Conservation (phyloP, 2,329 filamentous ascomycete genomes). For the Hypocreales sp. region DNA sequence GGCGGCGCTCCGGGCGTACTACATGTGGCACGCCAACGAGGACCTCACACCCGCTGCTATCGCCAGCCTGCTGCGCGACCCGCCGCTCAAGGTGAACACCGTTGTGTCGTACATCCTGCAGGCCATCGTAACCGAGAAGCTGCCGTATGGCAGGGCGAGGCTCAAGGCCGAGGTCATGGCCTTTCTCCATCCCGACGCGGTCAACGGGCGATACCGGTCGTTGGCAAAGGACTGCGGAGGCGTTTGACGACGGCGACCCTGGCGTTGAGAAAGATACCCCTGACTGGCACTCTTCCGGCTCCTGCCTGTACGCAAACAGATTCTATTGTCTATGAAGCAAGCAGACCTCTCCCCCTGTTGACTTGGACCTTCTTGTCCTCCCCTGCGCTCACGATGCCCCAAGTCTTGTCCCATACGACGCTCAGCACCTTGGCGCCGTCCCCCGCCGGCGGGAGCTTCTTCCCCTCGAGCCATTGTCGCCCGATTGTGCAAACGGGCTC, state of each 20-base stretch:
- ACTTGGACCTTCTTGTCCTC: slow-evolving; percentile 94
- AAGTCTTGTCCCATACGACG: slow-evolving; percentile 69
- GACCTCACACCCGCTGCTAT: slow-evolving; percentile 31
- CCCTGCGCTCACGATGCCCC: slow-evolving; percentile 81
- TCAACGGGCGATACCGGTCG: slow-evolving; percentile 9
- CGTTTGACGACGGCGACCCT: too few relatives aligned
- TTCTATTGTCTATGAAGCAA: slow-evolving; percentile 21
- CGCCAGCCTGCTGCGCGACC: slow-evolving; percentile 40
- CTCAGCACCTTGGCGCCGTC: slow-evolving; percentile 84
- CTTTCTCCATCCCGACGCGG: slow-evolving; percentile 11
- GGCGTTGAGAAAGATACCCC: too few relatives aligned
- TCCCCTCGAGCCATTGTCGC: slow-evolving; percentile 53
- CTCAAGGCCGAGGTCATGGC: slow-evolving; percentile 28
- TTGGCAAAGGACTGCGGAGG: slow-evolving; percentile 12
- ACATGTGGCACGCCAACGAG: slow-evolving; percentile 43
- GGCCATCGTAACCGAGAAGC: slow-evolving; percentile 31
- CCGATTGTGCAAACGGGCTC: slow-evolving; percentile 62
- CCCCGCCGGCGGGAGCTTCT: slow-evolving; percentile 51
- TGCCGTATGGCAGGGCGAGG: slow-evolving; percentile 32
- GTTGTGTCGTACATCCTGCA: slow-evolving; percentile 44
- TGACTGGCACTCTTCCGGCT: too few relatives aligned
- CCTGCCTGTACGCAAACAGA: too few relatives aligned
- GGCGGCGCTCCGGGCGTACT: slow-evolving; percentile 39
- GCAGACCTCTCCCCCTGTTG: slow-evolving; percentile 49
- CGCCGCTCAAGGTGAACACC: slow-evolving; percentile 39